phyloP scores from a whole-genome alignment of 208 protist genomes.

The Acanthamoeba divionensis region DNA sequence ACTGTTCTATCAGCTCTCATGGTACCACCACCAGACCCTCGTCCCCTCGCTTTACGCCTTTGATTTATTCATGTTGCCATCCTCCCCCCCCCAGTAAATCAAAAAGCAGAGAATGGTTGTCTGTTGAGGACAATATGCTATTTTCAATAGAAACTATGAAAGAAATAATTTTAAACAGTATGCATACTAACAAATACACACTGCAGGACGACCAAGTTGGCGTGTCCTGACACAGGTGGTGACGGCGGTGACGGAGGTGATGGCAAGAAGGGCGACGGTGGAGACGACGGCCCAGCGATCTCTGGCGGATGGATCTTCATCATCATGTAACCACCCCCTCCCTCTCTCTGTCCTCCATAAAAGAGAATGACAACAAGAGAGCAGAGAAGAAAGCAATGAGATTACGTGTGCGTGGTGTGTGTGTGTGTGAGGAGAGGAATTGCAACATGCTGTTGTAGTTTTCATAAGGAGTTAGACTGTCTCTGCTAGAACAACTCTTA shows the following conservation, averaged over 20 bases:
- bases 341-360: background rate
- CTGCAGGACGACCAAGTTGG: background rate
- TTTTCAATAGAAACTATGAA: background rate
- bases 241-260: background rate
- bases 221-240: background rate
- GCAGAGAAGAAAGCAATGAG: too few species aligned
- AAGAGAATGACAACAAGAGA: too few species aligned
- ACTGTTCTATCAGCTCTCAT: too few species aligned
- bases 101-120: background rate
- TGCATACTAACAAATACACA: background rate
- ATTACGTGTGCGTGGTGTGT: too few species aligned
- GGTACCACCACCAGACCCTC: background rate
- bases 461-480: too few species aligned
- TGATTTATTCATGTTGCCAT: background rate
- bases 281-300: background rate
- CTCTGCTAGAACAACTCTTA: too few species aligned
- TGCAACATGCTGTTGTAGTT: too few species aligned
- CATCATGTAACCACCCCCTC: constrained; percentile 29
- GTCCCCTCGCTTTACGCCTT: background rate
- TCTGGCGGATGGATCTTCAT: constrained; percentile 52
- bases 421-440: too few species aligned
- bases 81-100: background rate
- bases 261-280: background rate
- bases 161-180: background rate
- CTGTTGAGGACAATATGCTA: background rate